Evolutionary conservation across 2,329 filamentous ascomycete species (phyloP).

Genomic region (Myriosclerotinia curreyana): DNA sequence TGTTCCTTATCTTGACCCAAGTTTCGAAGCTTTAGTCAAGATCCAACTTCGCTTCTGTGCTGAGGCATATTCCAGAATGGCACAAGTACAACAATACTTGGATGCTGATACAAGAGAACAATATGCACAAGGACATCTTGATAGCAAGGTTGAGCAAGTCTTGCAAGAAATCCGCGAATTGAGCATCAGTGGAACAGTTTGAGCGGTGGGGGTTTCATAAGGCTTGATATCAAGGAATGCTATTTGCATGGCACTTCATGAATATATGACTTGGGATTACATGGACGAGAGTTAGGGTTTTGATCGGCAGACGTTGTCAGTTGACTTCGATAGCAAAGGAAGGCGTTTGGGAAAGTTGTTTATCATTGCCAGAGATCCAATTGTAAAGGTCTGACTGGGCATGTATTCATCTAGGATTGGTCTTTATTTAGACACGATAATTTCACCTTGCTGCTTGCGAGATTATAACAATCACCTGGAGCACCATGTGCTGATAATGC

Average conservation of each 20-base stretch:
- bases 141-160: constrained; percentile 89
- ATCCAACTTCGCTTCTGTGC: constrained; percentile 97
- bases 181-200: constrained; percentile 78
- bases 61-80: constrained; percentile 96
- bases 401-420: constrained; percentile 10
- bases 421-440: constrained; percentile 8
- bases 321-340: constrained; percentile 16
- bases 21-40: constrained; percentile 96
- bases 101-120: constrained; percentile 94
- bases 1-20: constrained; percentile 94
- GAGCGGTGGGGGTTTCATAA: constrained; percentile 28
- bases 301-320: constrained; percentile 8
- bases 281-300: constrained; percentile 12
- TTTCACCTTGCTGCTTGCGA: constrained; percentile 2
- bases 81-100: constrained; percentile 97
- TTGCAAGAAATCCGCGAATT: constrained; percentile 94
- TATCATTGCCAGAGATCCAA: constrained; percentile 3
- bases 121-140: constrained; percentile 89
- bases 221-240: constrained; percentile 3
- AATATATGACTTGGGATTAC: constrained; percentile 18
- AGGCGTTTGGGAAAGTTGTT: constrained; percentile 16
- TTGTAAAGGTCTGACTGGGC: constrained; percentile 12
- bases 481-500: background rate
- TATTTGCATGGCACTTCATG: constrained; percentile 21
- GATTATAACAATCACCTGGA: background rate